Base-by-base conservation (phyloP, 2,329 filamentous ascomycete genomes). In the Graphilbum fragrans region DNA sequence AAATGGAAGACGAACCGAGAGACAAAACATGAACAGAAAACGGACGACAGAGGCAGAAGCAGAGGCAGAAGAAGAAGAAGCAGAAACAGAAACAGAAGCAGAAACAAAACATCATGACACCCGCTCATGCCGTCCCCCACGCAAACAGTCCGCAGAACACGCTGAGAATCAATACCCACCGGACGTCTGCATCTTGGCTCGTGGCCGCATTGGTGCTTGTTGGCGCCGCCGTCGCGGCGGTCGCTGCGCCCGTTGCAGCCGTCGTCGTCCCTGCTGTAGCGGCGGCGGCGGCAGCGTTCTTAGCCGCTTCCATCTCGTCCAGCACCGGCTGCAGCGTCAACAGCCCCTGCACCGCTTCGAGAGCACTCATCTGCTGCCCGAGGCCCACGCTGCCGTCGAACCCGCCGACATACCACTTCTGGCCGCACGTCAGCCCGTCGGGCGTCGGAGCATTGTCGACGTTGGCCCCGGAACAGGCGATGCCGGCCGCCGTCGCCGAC, bases 291-390 rank as follows among this genome's bases (percentile, higher is more conserved):
- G 14, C n/a, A 5, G 32, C 14, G 32, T 19, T 5, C 9, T 32
- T 32, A 16, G 29, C 23, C 7, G 23, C 7, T 27, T 27, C 23
- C 23, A 27, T 7, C 23, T 27, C 7, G 12, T 27, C 29, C 12
- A 34, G 32, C n/a, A 19, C 32, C 6, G 32, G 17, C 12, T 34
- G 32, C 38, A 48, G 42, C 32, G 20, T 9, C 16, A 82, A 58
- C 3, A 80, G 60, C 3, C 74, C 74, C 53, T 81, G 77, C 16
- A 82, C 63, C 1, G 68, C 66, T 58, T 81, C 77, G 38, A 82
- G 65, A 1, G 75, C 78, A 42, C 67, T 72, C 73, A 82, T 76
- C 53, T 80, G 69, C 57, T 79, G 72, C 5, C 78, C 78, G 6
- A 80, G 62, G 3, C 76, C 75, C 0, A 61, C 55, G 20, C 57